Evolutionary conservation across 371 early-diverging fungal species (phyloP).

Genomic region (Circinella umbellata): DNA sequence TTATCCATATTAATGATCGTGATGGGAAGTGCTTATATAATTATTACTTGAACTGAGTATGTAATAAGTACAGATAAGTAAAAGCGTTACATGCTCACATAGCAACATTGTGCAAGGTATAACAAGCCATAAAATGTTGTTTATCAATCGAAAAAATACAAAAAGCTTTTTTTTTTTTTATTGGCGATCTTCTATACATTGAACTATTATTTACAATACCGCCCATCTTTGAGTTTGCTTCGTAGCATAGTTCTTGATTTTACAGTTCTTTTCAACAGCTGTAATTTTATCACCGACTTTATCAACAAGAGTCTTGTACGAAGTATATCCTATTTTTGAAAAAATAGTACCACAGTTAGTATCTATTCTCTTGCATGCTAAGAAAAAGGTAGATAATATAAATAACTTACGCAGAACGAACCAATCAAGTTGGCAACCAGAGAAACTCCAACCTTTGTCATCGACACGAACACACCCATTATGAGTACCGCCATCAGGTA

Average conservation of each 20-base stretch:
- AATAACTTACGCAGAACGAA: constrained; percentile 26
- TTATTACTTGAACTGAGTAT: too few species aligned
- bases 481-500: constrained; percentile 42
- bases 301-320: constrained; percentile 22
- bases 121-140: too few species aligned
- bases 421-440: constrained; percentile 38
- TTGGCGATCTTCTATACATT: too few species aligned
- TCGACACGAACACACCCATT: constrained; percentile 54
- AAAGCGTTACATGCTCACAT: too few species aligned
- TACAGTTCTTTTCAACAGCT: constrained; percentile 23
- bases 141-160: not conserved
- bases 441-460: constrained; percentile 44
- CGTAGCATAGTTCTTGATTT: constrained; percentile 28
- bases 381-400: too few species aligned
- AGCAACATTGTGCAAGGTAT: too few species aligned
- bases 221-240: constrained; percentile 23
- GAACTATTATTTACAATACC: constrained; percentile 5
- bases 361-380: too few species aligned
- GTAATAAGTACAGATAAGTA: not conserved
- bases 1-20: too few species aligned
- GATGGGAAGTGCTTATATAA: too few species aligned
- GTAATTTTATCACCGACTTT: constrained; percentile 20
- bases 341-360: too few species aligned
- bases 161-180: not conserved
- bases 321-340: constrained; percentile 8